A percentile compares a stretch with the other conserved stretches of the same genome.
These are phyloP conservation scores for Trichoderma sp. DNA, from an alignment of 2,329 filamentous ascomycete species.

Conservation along the genomic window DNA sequence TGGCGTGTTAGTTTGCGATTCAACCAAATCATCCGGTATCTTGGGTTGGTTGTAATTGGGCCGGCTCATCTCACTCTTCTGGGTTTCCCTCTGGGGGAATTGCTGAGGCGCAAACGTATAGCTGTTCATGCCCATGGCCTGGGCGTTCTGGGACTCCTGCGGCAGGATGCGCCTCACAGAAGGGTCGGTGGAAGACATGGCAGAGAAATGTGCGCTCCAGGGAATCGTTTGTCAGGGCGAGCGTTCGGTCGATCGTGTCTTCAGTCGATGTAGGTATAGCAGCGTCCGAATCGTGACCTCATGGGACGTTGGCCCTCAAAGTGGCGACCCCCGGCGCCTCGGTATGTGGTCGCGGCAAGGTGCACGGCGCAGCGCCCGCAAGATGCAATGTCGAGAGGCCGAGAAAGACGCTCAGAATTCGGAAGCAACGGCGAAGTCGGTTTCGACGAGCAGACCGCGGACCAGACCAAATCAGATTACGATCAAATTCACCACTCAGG, in stretches of 20 bases:
- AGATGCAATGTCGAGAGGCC: not conserved
- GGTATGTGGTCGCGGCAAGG: slow-evolving; percentile 19
- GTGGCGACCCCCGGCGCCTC: slow-evolving; percentile 24
- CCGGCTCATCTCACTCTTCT: slow-evolving; percentile 69
- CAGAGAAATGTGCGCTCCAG: slow-evolving; percentile 27
- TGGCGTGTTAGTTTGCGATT: slow-evolving; percentile 19
- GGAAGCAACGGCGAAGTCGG: slow-evolving; percentile 13
- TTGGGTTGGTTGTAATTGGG: not conserved
- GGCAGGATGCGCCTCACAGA: slow-evolving; percentile 65
- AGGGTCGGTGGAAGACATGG: slow-evolving; percentile 65
- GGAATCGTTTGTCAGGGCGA: not conserved
- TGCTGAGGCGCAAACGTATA: slow-evolving; percentile 74
- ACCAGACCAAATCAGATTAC: not conserved
- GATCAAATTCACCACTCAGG: not conserved
- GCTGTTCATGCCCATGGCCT: slow-evolving; percentile 63
- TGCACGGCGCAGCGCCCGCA: not conserved
- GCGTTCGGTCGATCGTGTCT: not conserved
- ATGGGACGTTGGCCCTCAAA: slow-evolving; percentile 21
- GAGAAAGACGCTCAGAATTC: not conserved
- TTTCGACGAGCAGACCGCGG: not conserved
- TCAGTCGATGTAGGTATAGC: not conserved
- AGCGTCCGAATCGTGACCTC: slow-evolving; percentile 15
- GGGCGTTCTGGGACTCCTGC: slow-evolving; percentile 56
- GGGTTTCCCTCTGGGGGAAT: slow-evolving; percentile 66
- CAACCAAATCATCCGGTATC: not conserved